These are phyloP conservation scores for Phoma sp. DNA, from an alignment of 2,329 filamentous ascomycete species.

Conservation along the genomic window DNA sequence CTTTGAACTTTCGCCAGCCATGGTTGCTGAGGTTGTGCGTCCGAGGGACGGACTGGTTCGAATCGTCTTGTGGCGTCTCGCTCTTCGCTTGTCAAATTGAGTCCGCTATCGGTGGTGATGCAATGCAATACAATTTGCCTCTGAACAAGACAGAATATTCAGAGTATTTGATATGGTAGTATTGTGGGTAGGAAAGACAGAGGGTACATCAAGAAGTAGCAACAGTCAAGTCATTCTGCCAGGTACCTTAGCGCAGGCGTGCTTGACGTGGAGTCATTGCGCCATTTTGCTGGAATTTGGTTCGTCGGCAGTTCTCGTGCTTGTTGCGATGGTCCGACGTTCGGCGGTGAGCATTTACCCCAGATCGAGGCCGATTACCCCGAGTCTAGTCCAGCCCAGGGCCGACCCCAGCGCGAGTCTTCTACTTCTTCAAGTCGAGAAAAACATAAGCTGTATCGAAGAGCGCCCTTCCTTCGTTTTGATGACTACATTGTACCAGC, in stretches of 20 bases:
- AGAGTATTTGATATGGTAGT: not conserved
- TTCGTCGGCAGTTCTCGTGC: slow-evolving; percentile 35
- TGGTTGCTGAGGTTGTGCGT: slow-evolving; percentile 23
- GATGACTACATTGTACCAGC: not conserved
- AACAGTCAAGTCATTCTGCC: slow-evolving; percentile 23
- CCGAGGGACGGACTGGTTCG: slow-evolving; percentile 20
- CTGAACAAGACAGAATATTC: not conserved
- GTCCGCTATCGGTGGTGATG: slow-evolving; percentile 13
- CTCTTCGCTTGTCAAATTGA: not conserved
- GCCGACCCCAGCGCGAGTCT: not conserved
- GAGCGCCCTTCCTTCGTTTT: not conserved
- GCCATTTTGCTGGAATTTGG: slow-evolving; percentile 32
- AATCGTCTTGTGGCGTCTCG: slow-evolving; percentile 25
- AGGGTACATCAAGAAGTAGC: slow-evolving; percentile 13
- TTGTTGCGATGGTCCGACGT: slow-evolving; percentile 26
- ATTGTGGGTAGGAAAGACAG: not conserved
- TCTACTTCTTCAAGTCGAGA: not conserved
- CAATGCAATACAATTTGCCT: slow-evolving; percentile 12
- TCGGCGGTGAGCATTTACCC: slow-evolving; percentile 27
- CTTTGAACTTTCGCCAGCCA: slow-evolving; percentile 45
- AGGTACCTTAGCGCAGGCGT: slow-evolving; percentile 29
- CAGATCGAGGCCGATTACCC: slow-evolving; percentile 23
- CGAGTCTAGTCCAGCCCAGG: not conserved
- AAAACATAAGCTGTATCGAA: too few relatives aligned
- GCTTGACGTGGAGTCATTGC: slow-evolving; percentile 43